Conservation (phyloP, 352 stramenopile species). For the Globisporangium ultimum region DNA sequence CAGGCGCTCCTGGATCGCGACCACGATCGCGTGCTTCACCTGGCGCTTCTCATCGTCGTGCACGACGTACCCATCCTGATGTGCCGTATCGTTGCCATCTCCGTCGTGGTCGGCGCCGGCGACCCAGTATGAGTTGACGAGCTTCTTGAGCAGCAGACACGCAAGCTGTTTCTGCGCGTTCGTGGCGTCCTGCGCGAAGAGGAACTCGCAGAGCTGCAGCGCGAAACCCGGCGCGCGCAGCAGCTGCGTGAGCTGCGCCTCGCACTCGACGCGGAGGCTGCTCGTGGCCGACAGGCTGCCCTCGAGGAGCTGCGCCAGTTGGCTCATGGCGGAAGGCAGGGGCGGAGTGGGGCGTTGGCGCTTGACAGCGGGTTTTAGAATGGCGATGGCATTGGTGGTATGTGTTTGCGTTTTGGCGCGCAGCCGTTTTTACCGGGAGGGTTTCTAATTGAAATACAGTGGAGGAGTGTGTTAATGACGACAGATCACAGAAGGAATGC, state of each 20-base stretch:
- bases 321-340: constrained; percentile 2
- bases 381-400: no score
- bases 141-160: constrained; percentile 74
- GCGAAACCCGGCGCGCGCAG: constrained; percentile 63
- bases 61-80: constrained; percentile 36
- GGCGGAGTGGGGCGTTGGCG: neutral
- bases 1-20: constrained; percentile 52
- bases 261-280: constrained; percentile 48
- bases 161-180: constrained; percentile 59
- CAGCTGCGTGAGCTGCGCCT: constrained; percentile 62
- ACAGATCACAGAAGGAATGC: no score
- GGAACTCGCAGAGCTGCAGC: constrained; percentile 63
- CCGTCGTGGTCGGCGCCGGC: constrained; percentile 20
- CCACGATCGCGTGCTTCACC: constrained; percentile 55
- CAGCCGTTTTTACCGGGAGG: no score
- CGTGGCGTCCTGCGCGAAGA: constrained; percentile 38
- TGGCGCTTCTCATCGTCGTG: constrained; percentile 64
- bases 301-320: constrained; percentile 35
- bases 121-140: constrained; percentile 65
- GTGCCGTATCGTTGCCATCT: constrained; percentile 19
- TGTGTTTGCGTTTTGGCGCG: no score
- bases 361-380: no score
- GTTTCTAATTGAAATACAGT: no score
- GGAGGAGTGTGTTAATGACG: no score
- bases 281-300: constrained; percentile 44